Conservation (phyloP, 1,284 basidiomycete genomes). For the Inonotus hispidus region DNA sequence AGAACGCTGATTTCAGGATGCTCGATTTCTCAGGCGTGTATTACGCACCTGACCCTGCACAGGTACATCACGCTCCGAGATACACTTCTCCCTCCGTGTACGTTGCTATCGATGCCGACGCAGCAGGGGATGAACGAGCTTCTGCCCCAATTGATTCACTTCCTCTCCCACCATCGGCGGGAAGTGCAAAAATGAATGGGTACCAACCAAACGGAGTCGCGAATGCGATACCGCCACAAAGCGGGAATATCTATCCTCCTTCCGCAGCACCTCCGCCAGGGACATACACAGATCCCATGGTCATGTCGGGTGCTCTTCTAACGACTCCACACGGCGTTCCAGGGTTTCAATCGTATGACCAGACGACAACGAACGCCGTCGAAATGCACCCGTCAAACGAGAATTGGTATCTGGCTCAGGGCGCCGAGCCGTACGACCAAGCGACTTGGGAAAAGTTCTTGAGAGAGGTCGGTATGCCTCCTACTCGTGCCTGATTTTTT, state of each 20-base stretch:
- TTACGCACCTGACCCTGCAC: not conserved
- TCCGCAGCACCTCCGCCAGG: not conserved
- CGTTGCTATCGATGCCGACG: not conserved
- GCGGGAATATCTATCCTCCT: not conserved
- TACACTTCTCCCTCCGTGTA: not conserved
- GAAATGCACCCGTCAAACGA: not conserved
- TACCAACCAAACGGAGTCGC: not conserved
- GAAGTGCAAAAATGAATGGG: no score
- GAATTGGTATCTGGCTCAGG: not conserved
- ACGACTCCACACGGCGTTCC: constrained; percentile 5
- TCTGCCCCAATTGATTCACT: not conserved
- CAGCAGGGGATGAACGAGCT: not conserved
- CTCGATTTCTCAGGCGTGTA: constrained; percentile 14
- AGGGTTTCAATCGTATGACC: not conserved
- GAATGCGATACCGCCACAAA: not conserved
- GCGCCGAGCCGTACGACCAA: not conserved
- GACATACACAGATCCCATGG: not conserved
- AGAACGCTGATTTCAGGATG: not conserved
- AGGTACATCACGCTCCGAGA: not conserved
- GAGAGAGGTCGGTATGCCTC: constrained; percentile 8
- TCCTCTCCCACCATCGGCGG: not conserved
- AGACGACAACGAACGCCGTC: not conserved
- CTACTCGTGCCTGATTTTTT: not conserved
- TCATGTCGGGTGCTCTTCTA: not conserved
- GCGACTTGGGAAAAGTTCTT: constrained; percentile 7